Base-by-base conservation (phyloP, 2,329 filamentous ascomycete species). In the Fusarium pininemorale region DNA sequence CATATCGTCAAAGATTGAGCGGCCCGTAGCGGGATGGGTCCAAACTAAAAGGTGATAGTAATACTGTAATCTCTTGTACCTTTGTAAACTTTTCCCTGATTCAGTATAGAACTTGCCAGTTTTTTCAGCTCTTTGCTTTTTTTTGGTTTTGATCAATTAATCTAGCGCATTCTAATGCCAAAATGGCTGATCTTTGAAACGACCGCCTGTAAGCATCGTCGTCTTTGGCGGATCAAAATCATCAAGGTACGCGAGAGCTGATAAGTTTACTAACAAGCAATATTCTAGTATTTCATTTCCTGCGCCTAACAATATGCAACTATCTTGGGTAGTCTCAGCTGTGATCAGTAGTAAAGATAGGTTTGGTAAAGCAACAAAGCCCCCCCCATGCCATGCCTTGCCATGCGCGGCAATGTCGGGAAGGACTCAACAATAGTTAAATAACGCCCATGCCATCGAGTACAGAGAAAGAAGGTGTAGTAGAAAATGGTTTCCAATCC, bases 281-380 rank as follows among this genome's bases (percentile, higher is more conserved):
- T 28, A 38, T 65, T 70, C 60, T 72, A 70, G 45, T 73, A 66
- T 66, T 69, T 75, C 70, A 74, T 74, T 67, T 67, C 73, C 60
- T 70, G 63, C 75, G 75, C 75, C 75, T 68, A 74, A 75, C 73
- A 76, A 60, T 75, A 76, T 75, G 73, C 68, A 69, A 64, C 63
- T 74, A 69, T 69, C 58, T 64, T 58, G 51, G 28, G 45, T 58
- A 69, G 55, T 72, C 28, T 54, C 42, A 55, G 67, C 61, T 74
- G 56, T 72, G 38, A 57, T 53, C 63, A 58, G 59, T 63, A 54
- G 55, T 65, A 57, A 53, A 63, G 56, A 39, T 61, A 68, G 41
- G 51, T 53, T 39, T 60, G 30, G 59, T 56, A 37, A 63, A 35
- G 28, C 47, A 32, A 50, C 22, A 32, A 57, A 58, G 38, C 24